Evolutionary conservation across 2,329 filamentous ascomycete species (phyloP).

Genomic region (Lasiodiplodia gonubiensis): DNA sequence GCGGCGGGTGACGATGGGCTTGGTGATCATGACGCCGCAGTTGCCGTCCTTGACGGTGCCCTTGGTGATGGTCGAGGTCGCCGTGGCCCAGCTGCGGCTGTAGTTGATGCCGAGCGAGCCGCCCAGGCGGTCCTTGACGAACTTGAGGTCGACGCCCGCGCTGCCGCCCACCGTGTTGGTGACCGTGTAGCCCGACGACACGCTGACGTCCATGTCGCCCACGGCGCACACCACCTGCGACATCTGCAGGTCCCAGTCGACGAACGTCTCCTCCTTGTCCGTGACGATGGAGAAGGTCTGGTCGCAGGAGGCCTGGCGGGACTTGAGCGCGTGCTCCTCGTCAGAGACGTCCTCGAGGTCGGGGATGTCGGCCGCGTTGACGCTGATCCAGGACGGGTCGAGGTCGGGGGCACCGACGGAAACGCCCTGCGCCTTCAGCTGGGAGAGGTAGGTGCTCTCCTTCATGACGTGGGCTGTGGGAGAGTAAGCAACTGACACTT

Average conservation of each 20-base stretch:
- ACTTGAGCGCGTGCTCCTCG: not conserved
- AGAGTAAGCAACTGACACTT: not conserved
- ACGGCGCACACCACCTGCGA: constrained; percentile 43
- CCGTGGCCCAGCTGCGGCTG: constrained; percentile 38
- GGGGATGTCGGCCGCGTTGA: not conserved
- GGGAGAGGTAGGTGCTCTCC: constrained; percentile 8
- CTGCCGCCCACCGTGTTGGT: constrained; percentile 39
- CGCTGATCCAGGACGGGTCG: not conserved
- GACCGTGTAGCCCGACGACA: constrained; percentile 45
- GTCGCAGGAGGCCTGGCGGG: constrained; percentile 21
- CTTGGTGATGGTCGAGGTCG: not conserved
- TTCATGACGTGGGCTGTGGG: not conserved
- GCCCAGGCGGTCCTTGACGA: constrained; percentile 38
- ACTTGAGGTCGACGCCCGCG: constrained; percentile 31
- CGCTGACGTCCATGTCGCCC: constrained; percentile 36
- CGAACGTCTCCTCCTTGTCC: constrained; percentile 39
- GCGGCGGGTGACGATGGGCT: constrained; percentile 33
- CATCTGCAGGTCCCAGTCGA: constrained; percentile 50
- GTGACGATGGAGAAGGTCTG: constrained; percentile 33
- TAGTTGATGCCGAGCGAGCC: constrained; percentile 38
- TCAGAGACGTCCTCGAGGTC: not conserved
- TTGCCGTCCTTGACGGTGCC: constrained; percentile 1
- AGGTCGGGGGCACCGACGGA: constrained; percentile 5
- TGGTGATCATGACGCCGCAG: constrained; percentile 11
- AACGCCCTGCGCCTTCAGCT: constrained; percentile 20